Conservation (phyloP, 306 rosid species). For the Astragalus membranaceus region DNA sequence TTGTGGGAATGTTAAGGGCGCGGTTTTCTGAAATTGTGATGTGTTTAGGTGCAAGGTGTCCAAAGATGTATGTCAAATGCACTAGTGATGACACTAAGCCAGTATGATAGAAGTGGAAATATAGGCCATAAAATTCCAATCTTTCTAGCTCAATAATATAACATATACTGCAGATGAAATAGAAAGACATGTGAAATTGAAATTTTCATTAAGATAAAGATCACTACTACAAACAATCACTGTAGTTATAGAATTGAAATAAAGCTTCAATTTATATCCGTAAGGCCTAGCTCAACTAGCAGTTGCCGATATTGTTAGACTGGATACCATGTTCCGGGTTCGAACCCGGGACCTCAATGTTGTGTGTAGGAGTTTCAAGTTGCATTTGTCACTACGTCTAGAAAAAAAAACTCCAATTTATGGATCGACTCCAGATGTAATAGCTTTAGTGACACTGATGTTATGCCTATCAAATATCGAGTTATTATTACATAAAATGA, state of each 20-base stretch:
- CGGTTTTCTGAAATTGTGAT: neutral
- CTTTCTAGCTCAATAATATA: neutral
- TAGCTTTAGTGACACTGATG: neutral
- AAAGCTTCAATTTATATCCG: neutral
- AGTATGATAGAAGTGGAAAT: neutral
- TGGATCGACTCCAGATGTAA: neutral
- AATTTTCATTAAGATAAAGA: neutral
- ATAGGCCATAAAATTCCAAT: constrained; percentile 1
- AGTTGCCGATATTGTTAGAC: too few relatives aligned
- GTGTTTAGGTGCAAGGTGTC: neutral
- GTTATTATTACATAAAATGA: neutral
- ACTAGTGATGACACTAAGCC: neutral
- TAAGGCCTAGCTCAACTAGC: too few relatives aligned
- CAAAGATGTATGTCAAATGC: neutral
- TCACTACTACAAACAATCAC: neutral
- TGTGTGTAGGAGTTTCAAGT: too few relatives aligned
- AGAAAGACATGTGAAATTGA: neutral
- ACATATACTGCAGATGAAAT: neutral
- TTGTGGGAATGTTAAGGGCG: too few relatives aligned
- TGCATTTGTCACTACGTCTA: too few relatives aligned
- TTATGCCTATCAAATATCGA: neutral
- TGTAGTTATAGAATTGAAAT: neutral
- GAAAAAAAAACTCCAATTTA: neutral
- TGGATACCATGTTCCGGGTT: too few relatives aligned
- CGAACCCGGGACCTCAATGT: too few relatives aligned